Evolutionary conservation across 2,329 filamentous ascomycete genomes (phyloP).

Genomic region (Helotiales sp.): DNA sequence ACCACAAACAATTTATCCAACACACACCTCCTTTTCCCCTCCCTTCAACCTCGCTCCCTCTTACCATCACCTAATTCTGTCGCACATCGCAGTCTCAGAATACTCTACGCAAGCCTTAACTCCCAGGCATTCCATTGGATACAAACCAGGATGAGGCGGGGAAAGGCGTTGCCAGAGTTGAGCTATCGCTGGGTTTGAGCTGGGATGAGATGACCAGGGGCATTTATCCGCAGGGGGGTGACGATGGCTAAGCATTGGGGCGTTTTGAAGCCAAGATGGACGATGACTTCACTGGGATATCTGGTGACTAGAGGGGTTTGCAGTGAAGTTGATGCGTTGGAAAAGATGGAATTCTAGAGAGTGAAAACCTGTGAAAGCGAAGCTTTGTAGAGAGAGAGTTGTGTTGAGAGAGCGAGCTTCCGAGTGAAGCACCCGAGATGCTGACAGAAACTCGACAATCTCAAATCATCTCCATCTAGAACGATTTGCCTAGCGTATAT

Average conservation of each 20-base stretch:
- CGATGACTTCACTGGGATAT: conserved; percentile 9
- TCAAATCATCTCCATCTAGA: neutral
- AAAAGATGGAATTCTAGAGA: neutral
- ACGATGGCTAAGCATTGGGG: conserved; percentile 11
- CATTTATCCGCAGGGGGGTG: conserved; percentile 5
- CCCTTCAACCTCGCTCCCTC: neutral
- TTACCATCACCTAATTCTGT: conserved; percentile 5
- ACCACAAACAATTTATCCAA: neutral
- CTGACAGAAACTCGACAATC: neutral
- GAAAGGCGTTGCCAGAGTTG: neutral
- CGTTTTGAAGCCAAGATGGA: conserved; percentile 4
- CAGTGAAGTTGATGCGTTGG: neutral
- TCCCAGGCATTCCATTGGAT: neutral
- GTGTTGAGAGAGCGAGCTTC: neutral
- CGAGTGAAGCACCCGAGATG: neutral
- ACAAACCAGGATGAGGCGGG: neutral
- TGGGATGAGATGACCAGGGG: neutral
- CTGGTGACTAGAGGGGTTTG: neutral
- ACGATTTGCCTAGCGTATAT: neutral
- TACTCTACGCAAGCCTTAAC: conserved; percentile 11
- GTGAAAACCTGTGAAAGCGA: neutral
- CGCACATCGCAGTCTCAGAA: conserved; percentile 24
- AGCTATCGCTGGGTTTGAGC: conserved; percentile 1
- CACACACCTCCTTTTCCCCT: neutral
- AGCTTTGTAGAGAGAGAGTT: neutral